These are phyloP conservation scores for Candida jianshihensis DNA, from an alignment of 805 yeast genomes.

Conservation along the genomic window DNA sequence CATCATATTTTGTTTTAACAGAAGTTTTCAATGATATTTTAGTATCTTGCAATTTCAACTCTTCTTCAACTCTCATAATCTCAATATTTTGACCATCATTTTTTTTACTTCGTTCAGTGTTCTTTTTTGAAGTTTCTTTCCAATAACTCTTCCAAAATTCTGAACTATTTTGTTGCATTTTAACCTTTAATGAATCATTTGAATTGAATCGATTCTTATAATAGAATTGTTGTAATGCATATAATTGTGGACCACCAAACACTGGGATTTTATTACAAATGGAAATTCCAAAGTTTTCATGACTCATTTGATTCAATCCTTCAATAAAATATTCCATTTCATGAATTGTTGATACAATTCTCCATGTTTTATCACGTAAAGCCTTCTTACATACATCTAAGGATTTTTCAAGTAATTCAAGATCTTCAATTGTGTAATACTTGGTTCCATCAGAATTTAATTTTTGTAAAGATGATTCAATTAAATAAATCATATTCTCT, in stretches of 20 bases:
- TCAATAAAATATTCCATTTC: constrained; percentile 56
- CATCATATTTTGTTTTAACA: constrained; percentile 6
- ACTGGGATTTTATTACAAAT: constrained; percentile 25
- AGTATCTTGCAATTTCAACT: constrained; percentile 18
- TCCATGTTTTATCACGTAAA: constrained; percentile 47
- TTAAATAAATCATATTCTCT: constrained; percentile 42
- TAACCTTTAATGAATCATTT: constrained; percentile 25
- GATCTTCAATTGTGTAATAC: constrained; percentile 33
- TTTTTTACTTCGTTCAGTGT: constrained; percentile 30
- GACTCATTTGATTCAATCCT: constrained; percentile 36
- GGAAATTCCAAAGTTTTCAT: constrained; percentile 34
- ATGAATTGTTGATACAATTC: constrained; percentile 48
- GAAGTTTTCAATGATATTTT: constrained; percentile 10
- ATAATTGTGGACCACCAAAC: constrained; percentile 56
- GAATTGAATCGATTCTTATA: constrained; percentile 44
- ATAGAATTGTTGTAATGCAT: constrained; percentile 43
- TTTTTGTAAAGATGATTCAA: constrained; percentile 38
- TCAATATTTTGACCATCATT: constrained; percentile 30
- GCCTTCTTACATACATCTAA: constrained; percentile 42
- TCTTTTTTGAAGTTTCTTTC: constrained; percentile 33
- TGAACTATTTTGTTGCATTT: constrained; percentile 28
- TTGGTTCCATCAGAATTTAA: constrained; percentile 20
- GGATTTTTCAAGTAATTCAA: constrained; percentile 34
- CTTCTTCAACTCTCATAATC: constrained; percentile 15
- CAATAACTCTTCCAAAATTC: constrained; percentile 52